Base-by-base conservation (phyloP, 2,329 filamentous ascomycete genomes). In the Coniochaeta sp. region DNA sequence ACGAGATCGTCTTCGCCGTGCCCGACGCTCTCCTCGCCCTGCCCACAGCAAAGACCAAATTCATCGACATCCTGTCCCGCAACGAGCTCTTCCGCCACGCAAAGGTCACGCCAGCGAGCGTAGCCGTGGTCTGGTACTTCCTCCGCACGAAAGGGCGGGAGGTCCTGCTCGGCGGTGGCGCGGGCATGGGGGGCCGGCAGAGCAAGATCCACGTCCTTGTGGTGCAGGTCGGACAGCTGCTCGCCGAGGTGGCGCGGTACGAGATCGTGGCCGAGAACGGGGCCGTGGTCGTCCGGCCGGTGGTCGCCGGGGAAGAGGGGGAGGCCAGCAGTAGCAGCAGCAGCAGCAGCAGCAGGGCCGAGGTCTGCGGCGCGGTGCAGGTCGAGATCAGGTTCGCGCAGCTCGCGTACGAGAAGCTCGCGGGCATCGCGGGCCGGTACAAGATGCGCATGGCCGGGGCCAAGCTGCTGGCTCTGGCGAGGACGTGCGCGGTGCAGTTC, bases 1-100 rank as follows among this genome's bases (percentile, higher is more conserved):
- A 56, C 54, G 54, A 56, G 30, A 24, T 56, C 54, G 19, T 56
- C 54, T 56, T 56, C 54, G 28, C 54, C 54, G 54, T 56, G n/a
- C 54, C 54, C 30, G 54, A 56, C 54, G 30, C 34, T 8, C 54
- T 56, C 6, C 30, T 56, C 30, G 22, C 54, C 54, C 54, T 56
- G 10, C 54, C 54, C 30, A 10, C 54, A 30, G 54, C 54, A 2
- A 19, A 14, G 30, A n/a, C 12, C 2, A 36, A 56, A 16, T 4
- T 56, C 54, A 30, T 56, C 12, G 54, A 56, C 54, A 4, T 38
- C 54, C 28, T 56, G 2, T 19, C 54, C 30, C n/a, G 34, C 17
- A 56, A 36, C 54, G 4, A 5, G 30, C 54, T 56, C 17, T 56
- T 56, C 54, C 19, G 19, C 54, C 30, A 36, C 34, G 54, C 54